phyloP scores from a whole-genome alignment of 2,329 filamentous ascomycete genomes.

The Diaporthe ilicicola region DNA sequence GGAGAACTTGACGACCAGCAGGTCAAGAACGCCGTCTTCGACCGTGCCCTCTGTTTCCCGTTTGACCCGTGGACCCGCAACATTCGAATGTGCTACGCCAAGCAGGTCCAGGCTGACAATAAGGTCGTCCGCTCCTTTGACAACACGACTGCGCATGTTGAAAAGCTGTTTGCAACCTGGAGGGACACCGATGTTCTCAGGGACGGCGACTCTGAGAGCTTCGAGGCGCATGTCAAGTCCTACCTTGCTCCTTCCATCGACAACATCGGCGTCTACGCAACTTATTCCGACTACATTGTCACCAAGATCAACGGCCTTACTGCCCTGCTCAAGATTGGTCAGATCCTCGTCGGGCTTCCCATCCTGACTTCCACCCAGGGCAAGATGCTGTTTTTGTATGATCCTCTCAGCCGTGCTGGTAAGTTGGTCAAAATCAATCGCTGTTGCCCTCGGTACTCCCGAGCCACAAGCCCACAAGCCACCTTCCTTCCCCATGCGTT shows the following conservation, averaged over 20 bases:
- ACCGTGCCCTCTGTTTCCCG: background rate
- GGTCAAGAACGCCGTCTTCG: constrained; percentile 15
- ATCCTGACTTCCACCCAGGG: background rate
- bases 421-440: background rate
- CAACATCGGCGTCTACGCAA: constrained; percentile 2
- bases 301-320: constrained; percentile 13
- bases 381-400: background rate
- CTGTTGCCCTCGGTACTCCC: too few species aligned
- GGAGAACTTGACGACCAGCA: background rate
- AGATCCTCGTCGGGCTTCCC: background rate
- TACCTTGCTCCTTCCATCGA: background rate
- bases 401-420: constrained; percentile 15
- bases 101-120: background rate
- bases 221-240: background rate
- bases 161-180: background rate
- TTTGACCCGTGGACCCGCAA: background rate
- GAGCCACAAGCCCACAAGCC: too few species aligned
- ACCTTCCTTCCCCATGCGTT: too few species aligned
- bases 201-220: background rate
- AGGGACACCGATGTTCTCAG: background rate
- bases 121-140: background rate
- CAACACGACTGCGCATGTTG: background rate
- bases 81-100: background rate
- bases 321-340: background rate
- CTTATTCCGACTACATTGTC: background rate